Conservation (phyloP, 1,284 basidiomycete genomes). For the Ustilago nuda region DNA sequence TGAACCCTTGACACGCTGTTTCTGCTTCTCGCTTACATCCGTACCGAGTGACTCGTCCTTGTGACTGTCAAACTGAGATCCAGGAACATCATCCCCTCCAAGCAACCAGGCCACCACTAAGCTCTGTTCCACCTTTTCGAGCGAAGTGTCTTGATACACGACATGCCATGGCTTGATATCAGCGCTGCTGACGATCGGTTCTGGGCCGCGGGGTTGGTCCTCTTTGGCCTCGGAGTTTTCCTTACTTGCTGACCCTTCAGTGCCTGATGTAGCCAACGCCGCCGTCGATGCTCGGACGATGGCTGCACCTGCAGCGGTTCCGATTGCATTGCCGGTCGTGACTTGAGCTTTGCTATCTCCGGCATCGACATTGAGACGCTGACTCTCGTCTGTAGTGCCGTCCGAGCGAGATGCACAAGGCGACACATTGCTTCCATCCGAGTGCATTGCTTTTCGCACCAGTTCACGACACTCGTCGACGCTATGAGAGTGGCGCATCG, state of each 20-base stretch:
- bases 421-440: slow-evolving; percentile 20
- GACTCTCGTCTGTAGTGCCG: slow-evolving; percentile 15
- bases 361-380: neutral
- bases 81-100: slow-evolving; percentile 43
- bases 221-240: neutral
- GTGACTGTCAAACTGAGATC: neutral
- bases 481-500: slow-evolving; percentile 52
- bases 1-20: slow-evolving; percentile 4
- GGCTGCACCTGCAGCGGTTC: slow-evolving; percentile 9
- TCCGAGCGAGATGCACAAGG: slow-evolving; percentile 7
- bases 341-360: neutral
- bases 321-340: slow-evolving; percentile 5
- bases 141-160: slow-evolving; percentile 17
- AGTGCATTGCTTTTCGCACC: slow-evolving; percentile 50
- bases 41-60: neutral
- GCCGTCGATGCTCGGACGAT: neutral
- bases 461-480: slow-evolving; percentile 59
- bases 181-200: slow-evolving; percentile 8
- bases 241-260: neutral
- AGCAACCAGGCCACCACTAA: slow-evolving; percentile 60
- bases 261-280: neutral
- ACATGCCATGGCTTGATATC: neutral
- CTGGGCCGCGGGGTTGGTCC: slow-evolving; percentile 3
- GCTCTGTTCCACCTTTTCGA: slow-evolving; percentile 33
- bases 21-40: slow-evolving; percentile 4